phyloP scores from a whole-genome alignment of 768 basidiomycete genomes.

The Tricholoma hemisulphureum region DNA sequence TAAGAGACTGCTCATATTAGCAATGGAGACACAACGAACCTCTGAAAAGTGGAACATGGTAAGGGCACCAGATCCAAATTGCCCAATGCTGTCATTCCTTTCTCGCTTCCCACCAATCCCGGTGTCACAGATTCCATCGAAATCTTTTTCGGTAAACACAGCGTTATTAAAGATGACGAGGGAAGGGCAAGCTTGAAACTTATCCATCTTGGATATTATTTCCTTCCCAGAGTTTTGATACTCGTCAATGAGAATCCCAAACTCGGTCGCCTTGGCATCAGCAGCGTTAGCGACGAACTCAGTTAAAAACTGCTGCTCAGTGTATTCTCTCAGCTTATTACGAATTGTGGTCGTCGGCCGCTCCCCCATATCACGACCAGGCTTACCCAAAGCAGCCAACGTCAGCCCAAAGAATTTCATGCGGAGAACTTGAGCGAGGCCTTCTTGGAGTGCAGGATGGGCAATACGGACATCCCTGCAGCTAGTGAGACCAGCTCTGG shows the following conservation, averaged over 20 bases:
- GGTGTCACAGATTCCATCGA: constrained; percentile 43
- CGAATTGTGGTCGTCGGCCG: constrained; percentile 41
- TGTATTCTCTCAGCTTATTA: constrained; percentile 42
- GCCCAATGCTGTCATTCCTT: constrained; percentile 41
- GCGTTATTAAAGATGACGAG: constrained; percentile 47
- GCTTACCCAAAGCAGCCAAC: constrained; percentile 24
- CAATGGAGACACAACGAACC: constrained; percentile 24
- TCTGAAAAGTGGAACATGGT: constrained; percentile 55
- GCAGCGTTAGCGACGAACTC: constrained; percentile 56
- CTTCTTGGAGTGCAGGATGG: constrained; percentile 31
- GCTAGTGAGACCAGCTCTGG: constrained; percentile 23
- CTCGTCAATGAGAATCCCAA: constrained; percentile 42
- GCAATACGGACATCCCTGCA: constrained; percentile 22
- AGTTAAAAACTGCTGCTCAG: constrained; percentile 39
- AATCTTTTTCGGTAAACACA: constrained; percentile 41
- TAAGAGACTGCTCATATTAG: not conserved
- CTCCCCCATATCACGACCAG: constrained; percentile 43
- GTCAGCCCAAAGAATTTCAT: constrained; percentile 36
- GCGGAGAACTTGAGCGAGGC: constrained; percentile 28
- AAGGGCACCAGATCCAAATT: constrained; percentile 51
- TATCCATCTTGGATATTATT: constrained; percentile 36
- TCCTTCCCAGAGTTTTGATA: not conserved
- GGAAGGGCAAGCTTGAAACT: constrained; percentile 35
- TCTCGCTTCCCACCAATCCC: constrained; percentile 45
- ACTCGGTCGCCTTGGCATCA: constrained; percentile 47